phyloP scores from a whole-genome alignment of 2,329 filamentous ascomycete species.

The Elsinoe fawcettii region DNA sequence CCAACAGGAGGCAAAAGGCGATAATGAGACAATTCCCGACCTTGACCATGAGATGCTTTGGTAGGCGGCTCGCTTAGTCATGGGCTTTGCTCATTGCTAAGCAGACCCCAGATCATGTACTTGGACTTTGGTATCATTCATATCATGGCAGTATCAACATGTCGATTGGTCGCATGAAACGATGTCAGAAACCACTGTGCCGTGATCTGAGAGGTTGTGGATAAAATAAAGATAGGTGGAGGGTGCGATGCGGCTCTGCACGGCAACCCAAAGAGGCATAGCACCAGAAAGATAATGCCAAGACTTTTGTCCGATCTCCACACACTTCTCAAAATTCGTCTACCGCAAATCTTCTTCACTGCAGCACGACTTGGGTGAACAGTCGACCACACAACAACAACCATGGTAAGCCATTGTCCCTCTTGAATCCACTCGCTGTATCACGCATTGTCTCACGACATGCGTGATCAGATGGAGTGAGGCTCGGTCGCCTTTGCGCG shows the following conservation, averaged over 20 bases:
- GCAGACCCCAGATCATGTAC: neutral
- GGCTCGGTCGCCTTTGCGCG: constrained; percentile 8
- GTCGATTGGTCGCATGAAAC: too few species aligned
- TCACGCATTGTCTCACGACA: neutral
- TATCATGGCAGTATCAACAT: too few species aligned
- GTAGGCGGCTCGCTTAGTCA: neutral
- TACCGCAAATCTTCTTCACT: constrained; percentile 10
- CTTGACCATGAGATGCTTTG: neutral
- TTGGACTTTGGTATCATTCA: neutral
- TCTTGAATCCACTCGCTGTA: constrained; percentile 4
- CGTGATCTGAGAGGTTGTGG: too few species aligned
- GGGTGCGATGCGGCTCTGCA: neutral
- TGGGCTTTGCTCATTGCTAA: neutral
- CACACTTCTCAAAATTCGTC: constrained; percentile 9
- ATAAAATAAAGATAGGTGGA: too few species aligned
- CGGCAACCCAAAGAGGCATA: neutral
- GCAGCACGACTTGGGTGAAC: constrained; percentile 15
- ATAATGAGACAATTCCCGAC: neutral
- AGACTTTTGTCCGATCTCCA: neutral
- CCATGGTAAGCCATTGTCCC: constrained; percentile 12
- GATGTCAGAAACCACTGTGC: too few species aligned
- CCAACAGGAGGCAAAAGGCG: too few species aligned
- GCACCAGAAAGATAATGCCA: neutral
- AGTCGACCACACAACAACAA: constrained; percentile 15
- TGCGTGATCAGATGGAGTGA: neutral